These are phyloP conservation scores for Triticum urartu DNA, from an alignment of 176 grass and related monocot species.

Conservation along the genomic window DNA sequence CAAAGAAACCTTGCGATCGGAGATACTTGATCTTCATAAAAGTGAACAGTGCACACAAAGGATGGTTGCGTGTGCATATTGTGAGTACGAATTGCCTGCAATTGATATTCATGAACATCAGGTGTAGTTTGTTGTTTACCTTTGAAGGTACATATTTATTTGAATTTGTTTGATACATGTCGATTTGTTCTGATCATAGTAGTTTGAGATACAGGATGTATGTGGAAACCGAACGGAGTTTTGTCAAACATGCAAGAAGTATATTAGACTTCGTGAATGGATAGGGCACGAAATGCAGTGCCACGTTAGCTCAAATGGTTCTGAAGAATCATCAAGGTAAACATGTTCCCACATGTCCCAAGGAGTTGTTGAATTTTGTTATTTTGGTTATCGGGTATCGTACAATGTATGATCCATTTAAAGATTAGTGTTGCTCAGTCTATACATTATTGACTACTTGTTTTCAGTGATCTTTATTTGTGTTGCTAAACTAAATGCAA, in stretches of 20 bases:
- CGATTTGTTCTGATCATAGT: conserved; percentile 10
- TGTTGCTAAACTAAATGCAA: neutral
- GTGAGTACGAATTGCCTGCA: conserved; percentile 83
- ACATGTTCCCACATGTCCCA: neutral
- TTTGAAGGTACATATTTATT: neutral
- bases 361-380: neutral
- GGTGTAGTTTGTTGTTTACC: conserved; percentile 42
- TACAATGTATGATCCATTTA: neutral
- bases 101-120: conserved; percentile 86
- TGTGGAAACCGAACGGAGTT: conserved; percentile 94
- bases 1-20: conserved; percentile 62
- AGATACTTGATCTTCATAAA: conserved; percentile 74
- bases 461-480: neutral
- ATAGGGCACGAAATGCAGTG: conserved; percentile 67
- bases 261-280: conserved; percentile 77
- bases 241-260: conserved; percentile 76
- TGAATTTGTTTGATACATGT: neutral
- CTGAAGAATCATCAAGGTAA: conserved; percentile 78
- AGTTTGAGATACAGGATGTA: conserved; percentile 66
- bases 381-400: neutral
- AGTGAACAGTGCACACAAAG: conserved; percentile 68
- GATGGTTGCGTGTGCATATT: conserved; percentile 86
- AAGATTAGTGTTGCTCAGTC: neutral
- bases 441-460: neutral
- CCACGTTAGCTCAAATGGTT: conserved; percentile 46